Evolutionary conservation across 805 yeast species (phyloP).

Genomic region (Blastobotrys peoriensis): DNA sequence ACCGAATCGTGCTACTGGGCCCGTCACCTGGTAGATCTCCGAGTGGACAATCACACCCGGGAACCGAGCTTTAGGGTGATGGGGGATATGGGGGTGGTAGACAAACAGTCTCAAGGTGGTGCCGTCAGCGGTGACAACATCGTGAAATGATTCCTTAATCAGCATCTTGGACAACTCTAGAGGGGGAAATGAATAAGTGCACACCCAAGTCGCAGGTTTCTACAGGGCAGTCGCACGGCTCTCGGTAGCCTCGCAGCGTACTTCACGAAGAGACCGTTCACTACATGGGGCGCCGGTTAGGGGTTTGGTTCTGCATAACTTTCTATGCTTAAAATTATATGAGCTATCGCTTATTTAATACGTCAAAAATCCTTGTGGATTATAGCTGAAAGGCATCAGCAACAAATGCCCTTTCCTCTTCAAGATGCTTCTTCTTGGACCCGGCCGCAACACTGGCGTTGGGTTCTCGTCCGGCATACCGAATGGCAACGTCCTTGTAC

Average conservation of each 20-base stretch:
- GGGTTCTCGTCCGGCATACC: conserved; percentile 98
- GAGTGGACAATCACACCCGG: conserved; percentile 77
- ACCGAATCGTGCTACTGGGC: conserved; percentile 75
- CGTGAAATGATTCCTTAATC: conserved; percentile 58
- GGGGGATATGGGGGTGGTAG: conserved; percentile 62
- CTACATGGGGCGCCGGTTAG: too few species aligned
- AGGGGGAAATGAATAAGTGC: background rate
- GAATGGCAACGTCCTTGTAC: conserved; percentile 50
- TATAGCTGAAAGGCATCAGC: conserved; percentile 55
- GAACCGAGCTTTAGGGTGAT: conserved; percentile 71
- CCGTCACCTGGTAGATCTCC: conserved; percentile 70
- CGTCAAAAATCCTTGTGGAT: too few species aligned
- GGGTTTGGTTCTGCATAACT: too few species aligned
- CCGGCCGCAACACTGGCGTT: conserved; percentile 99
- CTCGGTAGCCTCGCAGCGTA: too few species aligned
- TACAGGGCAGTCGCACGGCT: too few species aligned
- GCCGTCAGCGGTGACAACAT: conserved; percentile 58
- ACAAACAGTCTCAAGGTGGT: conserved; percentile 61
- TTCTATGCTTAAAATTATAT: too few species aligned
- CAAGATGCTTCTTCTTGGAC: conserved; percentile 75
- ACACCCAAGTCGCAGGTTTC: too few species aligned
- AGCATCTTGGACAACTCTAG: conserved; percentile 46
- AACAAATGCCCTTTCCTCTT: conserved; percentile 85
- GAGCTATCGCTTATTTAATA: too few species aligned
- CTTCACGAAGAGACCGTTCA: too few species aligned